These are phyloP conservation scores for Monosporascus sp. DNA, from an alignment of 2,329 filamentous ascomycete species.

Conservation along the genomic window DNA sequence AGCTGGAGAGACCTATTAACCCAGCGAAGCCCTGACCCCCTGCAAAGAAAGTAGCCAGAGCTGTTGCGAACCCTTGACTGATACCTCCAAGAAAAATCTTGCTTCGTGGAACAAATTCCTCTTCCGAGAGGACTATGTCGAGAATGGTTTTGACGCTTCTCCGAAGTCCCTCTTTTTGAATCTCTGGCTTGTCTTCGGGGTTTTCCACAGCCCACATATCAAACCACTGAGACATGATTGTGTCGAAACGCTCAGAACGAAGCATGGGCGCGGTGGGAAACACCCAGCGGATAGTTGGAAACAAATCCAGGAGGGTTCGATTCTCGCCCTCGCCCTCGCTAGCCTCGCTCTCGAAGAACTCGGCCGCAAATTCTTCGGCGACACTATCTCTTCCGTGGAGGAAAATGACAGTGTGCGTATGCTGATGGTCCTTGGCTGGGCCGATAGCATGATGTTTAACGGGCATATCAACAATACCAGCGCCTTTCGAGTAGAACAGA, in stretches of 20 bases:
- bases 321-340: conserved; percentile 12
- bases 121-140: conserved; percentile 17
- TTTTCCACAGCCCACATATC: conserved; percentile 48
- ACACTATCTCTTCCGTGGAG: conserved; percentile 40
- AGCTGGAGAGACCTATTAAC: conserved; percentile 24
- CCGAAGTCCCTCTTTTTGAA: conserved; percentile 18
- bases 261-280: conserved; percentile 19
- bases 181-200: conserved; percentile 28
- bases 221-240: conserved; percentile 25
- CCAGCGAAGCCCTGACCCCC: conserved; percentile 15
- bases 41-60: conserved; percentile 11
- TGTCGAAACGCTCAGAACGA: conserved; percentile 16
- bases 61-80: conserved; percentile 27
- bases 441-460: too few relatives aligned
- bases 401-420: conserved; percentile 42
- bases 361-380: conserved; percentile 31
- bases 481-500: too few relatives aligned
- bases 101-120: conserved; percentile 10
- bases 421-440: too few relatives aligned
- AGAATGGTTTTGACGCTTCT: conserved; percentile 15
- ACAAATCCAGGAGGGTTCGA: conserved; percentile 16
- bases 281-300: conserved; percentile 24
- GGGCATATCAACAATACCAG: too few relatives aligned
- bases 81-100: conserved; percentile 27
- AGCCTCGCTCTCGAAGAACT: conserved; percentile 35